Evolutionary conservation across 1,139 yeast species (phyloP), one percentile per base, ranked within the genome.

Genomic region (Candida sp.): DNA sequence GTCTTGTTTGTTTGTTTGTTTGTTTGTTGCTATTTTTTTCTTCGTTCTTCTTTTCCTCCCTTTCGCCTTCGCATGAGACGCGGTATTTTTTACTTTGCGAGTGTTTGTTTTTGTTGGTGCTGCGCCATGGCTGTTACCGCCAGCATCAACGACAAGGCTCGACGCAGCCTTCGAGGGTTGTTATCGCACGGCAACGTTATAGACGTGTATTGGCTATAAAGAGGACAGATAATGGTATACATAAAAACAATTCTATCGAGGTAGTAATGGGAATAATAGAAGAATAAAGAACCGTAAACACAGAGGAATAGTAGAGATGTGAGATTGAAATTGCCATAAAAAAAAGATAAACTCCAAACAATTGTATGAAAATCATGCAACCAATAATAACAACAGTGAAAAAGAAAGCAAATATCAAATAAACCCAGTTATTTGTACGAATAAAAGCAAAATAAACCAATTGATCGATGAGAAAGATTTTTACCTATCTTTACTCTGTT

Each of bases 401-500:
- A 28, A 7, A 28, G 9, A 28, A 7, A 28, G 7, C 31, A 28
- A 28, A 28, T 28, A 28, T 28, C 31, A 28, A 28, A 28, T 28
- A 28, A 28, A 28, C 31, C 7, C 7, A 28, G 26, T 43, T 43
- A 33, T 33, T 34, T 33, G 43, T 42, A 41, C 22, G 31, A 28
- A 28, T 17, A 17, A 9, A 42, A 25, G 11, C 9, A 26, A 25
- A 23, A 33, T 11, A 28, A 41, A 23, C 6, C 9, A 26, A 22
- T 34, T n/a, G 25, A 42, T 28, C 30, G 17, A 33, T 32, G 46
- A 42, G 37, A 33, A 32, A 32, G 42, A 34, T 44, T 17, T 28
- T n/a, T 25, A 25, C 9, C 17, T 17, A 39, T 39, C 48, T 39
- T 46, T 25, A 46, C 48, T 46, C 48, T 30, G 28, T 35, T 35